A percentile compares a stretch with the other conserved stretches of the same genome.
Conservation (phyloP, 345 rosid species). For the Euphorbia pulcherrima region DNA sequence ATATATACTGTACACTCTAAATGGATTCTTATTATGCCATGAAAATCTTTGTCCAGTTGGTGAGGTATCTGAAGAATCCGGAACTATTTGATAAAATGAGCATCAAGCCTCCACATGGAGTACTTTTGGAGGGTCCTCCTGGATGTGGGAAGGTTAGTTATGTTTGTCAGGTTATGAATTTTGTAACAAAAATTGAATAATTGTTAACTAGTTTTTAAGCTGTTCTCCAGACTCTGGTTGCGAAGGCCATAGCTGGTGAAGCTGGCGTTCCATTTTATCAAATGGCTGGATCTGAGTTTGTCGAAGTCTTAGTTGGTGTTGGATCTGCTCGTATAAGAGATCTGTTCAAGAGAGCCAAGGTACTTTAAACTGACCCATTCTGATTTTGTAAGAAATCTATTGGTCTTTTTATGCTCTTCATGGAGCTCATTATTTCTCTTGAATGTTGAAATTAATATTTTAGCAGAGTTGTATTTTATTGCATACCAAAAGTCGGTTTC, state of each 20-base stretch:
- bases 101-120: constrained; percentile 96
- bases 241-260: constrained; percentile 97
- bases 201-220: constrained; percentile 11
- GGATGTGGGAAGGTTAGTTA: constrained; percentile 90
- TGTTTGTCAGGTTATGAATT: constrained; percentile 8
- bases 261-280: constrained; percentile 97
- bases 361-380: constrained; percentile 23
- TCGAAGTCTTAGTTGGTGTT: constrained; percentile 93
- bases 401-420: neutral
- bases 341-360: constrained; percentile 95
- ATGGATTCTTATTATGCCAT: constrained; percentile 9
- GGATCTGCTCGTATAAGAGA: constrained; percentile 98
- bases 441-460: neutral
- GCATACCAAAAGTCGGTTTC: constrained; percentile 1
- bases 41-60: constrained; percentile 49
- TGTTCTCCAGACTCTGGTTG: constrained; percentile 71
- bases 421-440: neutral
- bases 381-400: neutral
- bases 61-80: constrained; percentile 90
- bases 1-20: neutral
- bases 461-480: neutral
- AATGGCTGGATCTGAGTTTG: constrained; percentile 98
- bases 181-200: constrained; percentile 15
- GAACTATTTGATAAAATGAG: constrained; percentile 91
- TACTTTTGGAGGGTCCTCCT: constrained; percentile 92